phyloP scores from a whole-genome alignment of 2,329 filamentous ascomycete genomes.

The Pseudogymnoascus sp. region DNA sequence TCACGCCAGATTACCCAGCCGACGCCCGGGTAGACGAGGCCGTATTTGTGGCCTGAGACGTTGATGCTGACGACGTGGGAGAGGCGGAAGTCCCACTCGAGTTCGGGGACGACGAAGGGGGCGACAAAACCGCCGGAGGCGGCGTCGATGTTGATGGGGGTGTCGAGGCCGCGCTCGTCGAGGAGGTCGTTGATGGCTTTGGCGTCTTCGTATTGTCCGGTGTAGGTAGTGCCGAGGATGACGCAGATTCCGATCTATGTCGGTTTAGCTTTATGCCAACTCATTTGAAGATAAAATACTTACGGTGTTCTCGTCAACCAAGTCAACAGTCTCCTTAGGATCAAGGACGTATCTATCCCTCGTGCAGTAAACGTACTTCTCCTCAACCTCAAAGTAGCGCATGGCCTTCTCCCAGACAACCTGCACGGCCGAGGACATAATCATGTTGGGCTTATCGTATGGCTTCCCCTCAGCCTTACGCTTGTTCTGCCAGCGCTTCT shows the following conservation, averaged over 20 bases:
- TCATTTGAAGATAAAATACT: conserved; percentile 40
- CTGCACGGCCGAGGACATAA: conserved; percentile 95
- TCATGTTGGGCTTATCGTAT: conserved; percentile 72
- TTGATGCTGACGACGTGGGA: conserved; percentile 90
- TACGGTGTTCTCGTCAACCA: conserved; percentile 58
- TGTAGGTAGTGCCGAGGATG: conserved; percentile 90
- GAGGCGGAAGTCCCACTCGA: conserved; percentile 88
- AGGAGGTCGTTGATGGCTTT: conserved; percentile 87
- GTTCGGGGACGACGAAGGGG: conserved; percentile 75
- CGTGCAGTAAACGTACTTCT: conserved; percentile 66
- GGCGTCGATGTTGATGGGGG: conserved; percentile 88
- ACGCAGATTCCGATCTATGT: conserved; percentile 72
- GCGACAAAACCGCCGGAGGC: conserved; percentile 89
- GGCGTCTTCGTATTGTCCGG: conserved; percentile 90
- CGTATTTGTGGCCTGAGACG: conserved; percentile 84
- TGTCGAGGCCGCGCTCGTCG: conserved; percentile 63
- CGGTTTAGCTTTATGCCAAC: neutral
- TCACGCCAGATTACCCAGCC: conserved; percentile 90
- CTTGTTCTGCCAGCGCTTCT: conserved; percentile 86
- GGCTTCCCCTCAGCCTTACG: conserved; percentile 77
- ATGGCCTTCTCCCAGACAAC: conserved; percentile 95
- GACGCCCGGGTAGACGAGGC: conserved; percentile 77
- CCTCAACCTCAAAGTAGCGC: conserved; percentile 86
- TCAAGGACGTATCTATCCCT: conserved; percentile 55
- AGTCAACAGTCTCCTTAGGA: conserved; percentile 49